Conservation (phyloP, 2,329 filamentous ascomycete genomes). For the Pseudogymnoascus sp. region DNA sequence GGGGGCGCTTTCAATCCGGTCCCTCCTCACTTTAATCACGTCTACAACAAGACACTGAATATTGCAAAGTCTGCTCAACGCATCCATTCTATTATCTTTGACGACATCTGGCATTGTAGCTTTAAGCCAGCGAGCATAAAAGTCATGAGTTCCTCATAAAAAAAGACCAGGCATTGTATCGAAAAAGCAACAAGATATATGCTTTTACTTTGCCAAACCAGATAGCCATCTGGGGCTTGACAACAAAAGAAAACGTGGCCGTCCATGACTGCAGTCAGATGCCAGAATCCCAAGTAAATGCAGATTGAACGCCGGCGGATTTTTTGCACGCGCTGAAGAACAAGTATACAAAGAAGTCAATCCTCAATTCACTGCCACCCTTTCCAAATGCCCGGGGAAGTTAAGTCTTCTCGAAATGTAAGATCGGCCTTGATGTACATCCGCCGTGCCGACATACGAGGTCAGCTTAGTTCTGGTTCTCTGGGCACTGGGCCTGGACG, state of each 20-base stretch:
- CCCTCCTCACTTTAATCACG: background rate
- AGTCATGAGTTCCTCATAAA: constrained; percentile 7
- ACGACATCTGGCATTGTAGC: constrained; percentile 11
- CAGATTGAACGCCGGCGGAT: constrained; percentile 11
- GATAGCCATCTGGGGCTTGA: constrained; percentile 8
- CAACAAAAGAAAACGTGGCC: constrained; percentile 8
- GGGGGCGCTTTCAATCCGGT: background rate
- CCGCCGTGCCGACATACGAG: constrained; percentile 11
- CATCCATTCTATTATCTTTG: constrained; percentile 10
- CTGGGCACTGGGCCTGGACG: constrained; percentile 85
- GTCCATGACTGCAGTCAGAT: constrained; percentile 9
- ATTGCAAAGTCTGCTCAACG: background rate
- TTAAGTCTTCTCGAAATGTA: constrained; percentile 17
- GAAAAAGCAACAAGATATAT: constrained; percentile 6
- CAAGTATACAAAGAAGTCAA: constrained; percentile 16
- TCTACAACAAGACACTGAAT: background rate
- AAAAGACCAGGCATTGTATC: constrained; percentile 3
- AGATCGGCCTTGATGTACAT: constrained; percentile 18
- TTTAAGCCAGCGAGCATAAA: constrained; percentile 11
- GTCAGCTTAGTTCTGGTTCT: constrained; percentile 46
- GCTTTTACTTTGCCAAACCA: constrained; percentile 8
- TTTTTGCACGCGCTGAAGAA: constrained; percentile 11
- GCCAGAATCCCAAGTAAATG: constrained; percentile 11
- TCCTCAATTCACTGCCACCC: constrained; percentile 13
- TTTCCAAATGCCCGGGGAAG: constrained; percentile 13